These are phyloP conservation scores for Pelargonium cotyledonis DNA, from an alignment of 441 rosid genomes.

Conservation along the genomic window DNA sequence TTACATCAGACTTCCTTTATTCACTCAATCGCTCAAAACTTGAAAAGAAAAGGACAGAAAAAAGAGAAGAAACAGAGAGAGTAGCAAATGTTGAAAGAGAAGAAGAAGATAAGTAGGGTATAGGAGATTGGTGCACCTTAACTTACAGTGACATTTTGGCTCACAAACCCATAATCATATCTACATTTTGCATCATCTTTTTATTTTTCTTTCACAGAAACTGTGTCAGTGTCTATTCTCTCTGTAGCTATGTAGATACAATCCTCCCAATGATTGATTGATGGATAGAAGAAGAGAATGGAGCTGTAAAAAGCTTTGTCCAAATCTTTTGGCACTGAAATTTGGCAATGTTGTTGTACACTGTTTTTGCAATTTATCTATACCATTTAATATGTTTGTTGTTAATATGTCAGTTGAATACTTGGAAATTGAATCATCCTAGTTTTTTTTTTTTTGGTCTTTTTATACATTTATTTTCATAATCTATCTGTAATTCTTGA, in stretches of 20 bases:
- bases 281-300: not conserved
- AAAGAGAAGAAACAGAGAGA: not conserved
- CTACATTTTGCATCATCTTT: no score
- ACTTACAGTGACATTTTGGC: not conserved
- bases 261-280: constrained; percentile 5
- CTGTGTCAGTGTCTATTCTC: constrained; percentile 7
- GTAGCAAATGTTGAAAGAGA: no score
- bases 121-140: constrained; percentile 2
- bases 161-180: not conserved
- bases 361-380: not conserved
- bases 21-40: not conserved
- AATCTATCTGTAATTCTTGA: no score
- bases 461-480: no score
- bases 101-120: constrained; percentile 3
- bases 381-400: not conserved
- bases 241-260: not conserved
- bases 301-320: constrained; percentile 5
- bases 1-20: constrained; percentile 17
- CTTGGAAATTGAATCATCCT: no score
- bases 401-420: constrained; percentile 1
- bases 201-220: not conserved
- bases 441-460: no score
- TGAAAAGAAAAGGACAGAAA: constrained; percentile 5
- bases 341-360: constrained; percentile 9
- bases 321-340: constrained; percentile 7